Evolutionary conservation across 441 rosid genomes (phyloP).

Genomic region (Adansonia gregorii): DNA sequence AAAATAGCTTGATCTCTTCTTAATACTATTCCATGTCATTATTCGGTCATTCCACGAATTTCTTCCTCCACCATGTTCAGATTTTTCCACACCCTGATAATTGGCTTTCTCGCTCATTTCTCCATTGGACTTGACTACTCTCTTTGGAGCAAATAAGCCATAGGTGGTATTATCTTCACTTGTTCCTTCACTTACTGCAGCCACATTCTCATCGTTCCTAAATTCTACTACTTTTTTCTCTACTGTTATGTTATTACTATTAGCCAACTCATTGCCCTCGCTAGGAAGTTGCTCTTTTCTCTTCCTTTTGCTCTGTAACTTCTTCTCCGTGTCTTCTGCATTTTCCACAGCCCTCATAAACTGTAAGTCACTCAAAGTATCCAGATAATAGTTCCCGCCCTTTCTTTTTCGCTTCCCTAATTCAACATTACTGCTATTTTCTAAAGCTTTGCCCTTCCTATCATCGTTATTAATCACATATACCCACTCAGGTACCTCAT

Average conservation of each 20-base stretch:
- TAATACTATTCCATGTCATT: slow-evolving; percentile 70
- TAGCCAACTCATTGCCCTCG: slow-evolving; percentile 50
- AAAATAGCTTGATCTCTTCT: slow-evolving; percentile 78
- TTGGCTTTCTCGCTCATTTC: slow-evolving; percentile 23
- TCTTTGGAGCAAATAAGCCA: slow-evolving; percentile 52
- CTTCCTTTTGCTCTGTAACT: slow-evolving; percentile 49
- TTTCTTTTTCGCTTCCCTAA: slow-evolving; percentile 86
- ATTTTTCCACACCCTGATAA: slow-evolving; percentile 35
- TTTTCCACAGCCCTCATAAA: slow-evolving; percentile 95
- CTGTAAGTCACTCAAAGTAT: slow-evolving; percentile 78
- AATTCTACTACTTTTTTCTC: slow-evolving; percentile 25
- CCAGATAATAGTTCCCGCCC: slow-evolving; percentile 71
- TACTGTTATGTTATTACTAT: slow-evolving; percentile 31
- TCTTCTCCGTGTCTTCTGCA: slow-evolving; percentile 64
- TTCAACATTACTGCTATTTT: slow-evolving; percentile 46
- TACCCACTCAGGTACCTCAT: slow-evolving; percentile 99
- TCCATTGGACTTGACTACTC: slow-evolving; percentile 38
- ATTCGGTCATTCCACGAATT: slow-evolving; percentile 51
- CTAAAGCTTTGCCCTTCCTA: slow-evolving; percentile 59
- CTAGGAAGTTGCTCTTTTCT: slow-evolving; percentile 45
- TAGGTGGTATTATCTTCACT: slow-evolving; percentile 57
- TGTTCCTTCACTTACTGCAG: slow-evolving; percentile 60
- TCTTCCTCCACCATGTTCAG: slow-evolving; percentile 40
- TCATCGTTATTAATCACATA: slow-evolving; percentile 62
- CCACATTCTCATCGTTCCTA: slow-evolving; percentile 40